Evolutionary conservation across 371 early-diverging fungal genomes (phyloP).

Genomic region (Apophysomyces elegans): DNA sequence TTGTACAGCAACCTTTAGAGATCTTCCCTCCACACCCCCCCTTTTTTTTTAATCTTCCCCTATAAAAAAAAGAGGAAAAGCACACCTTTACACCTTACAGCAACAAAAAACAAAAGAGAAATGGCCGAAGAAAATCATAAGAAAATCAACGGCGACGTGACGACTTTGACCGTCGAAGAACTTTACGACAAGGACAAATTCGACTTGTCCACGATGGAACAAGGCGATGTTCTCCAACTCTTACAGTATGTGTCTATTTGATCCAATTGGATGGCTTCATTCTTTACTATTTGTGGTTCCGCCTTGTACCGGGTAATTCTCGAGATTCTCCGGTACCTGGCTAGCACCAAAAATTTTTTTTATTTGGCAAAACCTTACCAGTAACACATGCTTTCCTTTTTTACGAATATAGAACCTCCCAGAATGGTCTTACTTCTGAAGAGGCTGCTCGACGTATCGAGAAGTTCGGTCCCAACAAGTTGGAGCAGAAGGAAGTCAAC

Average conservation of each 20-base stretch:
- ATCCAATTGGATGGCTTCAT: neutral
- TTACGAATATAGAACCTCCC: constrained; percentile 52
- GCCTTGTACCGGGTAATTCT: constrained; percentile 11
- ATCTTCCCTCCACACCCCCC: constrained; percentile 7
- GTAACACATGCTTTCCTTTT: constrained; percentile 7
- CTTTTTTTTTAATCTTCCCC: constrained; percentile 1
- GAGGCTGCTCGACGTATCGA: constrained; percentile 62
- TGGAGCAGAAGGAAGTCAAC: constrained; percentile 73
- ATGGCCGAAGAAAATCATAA: constrained; percentile 33
- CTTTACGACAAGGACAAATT: constrained; percentile 80
- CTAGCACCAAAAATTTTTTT: constrained; percentile 5
- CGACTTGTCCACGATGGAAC: constrained; percentile 76
- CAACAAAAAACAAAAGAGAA: neutral
- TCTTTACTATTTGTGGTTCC: constrained; percentile 3
- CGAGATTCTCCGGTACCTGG: constrained; percentile 11
- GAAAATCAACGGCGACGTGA: constrained; percentile 20
- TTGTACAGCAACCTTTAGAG: constrained; percentile 12
- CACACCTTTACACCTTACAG: neutral
- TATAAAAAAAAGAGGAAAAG: too few species aligned
- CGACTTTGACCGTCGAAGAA: constrained; percentile 56
- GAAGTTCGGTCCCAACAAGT: constrained; percentile 70
- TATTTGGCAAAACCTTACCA: constrained; percentile 2
- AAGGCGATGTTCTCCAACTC: constrained; percentile 62
- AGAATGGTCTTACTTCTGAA: constrained; percentile 57
- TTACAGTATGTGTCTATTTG: constrained; percentile 51